A percentile compares a stretch with the other conserved stretches of the same genome.
Conservation (phyloP, 192 early-diverging fungal species). For the Rhizoclosmatium globosum region DNA sequence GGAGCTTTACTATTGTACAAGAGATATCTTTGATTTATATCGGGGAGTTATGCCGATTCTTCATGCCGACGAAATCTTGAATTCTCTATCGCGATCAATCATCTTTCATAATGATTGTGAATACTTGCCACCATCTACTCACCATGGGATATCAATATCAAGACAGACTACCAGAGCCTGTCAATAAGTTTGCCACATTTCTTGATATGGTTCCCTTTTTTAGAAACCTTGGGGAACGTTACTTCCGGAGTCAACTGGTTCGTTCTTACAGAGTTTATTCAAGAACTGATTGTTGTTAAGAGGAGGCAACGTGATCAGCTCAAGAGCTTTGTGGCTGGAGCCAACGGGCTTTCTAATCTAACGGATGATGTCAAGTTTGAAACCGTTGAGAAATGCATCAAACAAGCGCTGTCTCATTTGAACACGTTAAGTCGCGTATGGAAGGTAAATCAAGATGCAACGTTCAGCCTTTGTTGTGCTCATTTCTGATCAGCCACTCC, state of each 20-base stretch:
- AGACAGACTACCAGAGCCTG: constrained; percentile 46
- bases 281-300: constrained; percentile 40
- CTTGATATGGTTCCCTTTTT: constrained; percentile 61
- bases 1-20: constrained; percentile 41
- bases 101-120: constrained; percentile 77
- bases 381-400: constrained; percentile 58
- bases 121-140: constrained; percentile 54
- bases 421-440: constrained; percentile 58
- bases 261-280: not conserved
- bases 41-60: constrained; percentile 69
- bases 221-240: constrained; percentile 58
- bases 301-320: constrained; percentile 63
- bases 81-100: constrained; percentile 60
- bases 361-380: constrained; percentile 56
- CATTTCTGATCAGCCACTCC: constrained; percentile 42
- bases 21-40: constrained; percentile 67
- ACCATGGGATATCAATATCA: constrained; percentile 58
- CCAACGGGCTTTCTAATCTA: constrained; percentile 42
- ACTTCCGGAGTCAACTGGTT: constrained; percentile 66
- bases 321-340: constrained; percentile 51
- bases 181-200: constrained; percentile 51
- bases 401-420: constrained; percentile 58
- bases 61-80: constrained; percentile 60
- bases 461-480: constrained; percentile 11
- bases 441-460: constrained; percentile 53